phyloP scores from a whole-genome alignment of 2,329 filamentous ascomycete genomes.

The Alternaria atra region DNA sequence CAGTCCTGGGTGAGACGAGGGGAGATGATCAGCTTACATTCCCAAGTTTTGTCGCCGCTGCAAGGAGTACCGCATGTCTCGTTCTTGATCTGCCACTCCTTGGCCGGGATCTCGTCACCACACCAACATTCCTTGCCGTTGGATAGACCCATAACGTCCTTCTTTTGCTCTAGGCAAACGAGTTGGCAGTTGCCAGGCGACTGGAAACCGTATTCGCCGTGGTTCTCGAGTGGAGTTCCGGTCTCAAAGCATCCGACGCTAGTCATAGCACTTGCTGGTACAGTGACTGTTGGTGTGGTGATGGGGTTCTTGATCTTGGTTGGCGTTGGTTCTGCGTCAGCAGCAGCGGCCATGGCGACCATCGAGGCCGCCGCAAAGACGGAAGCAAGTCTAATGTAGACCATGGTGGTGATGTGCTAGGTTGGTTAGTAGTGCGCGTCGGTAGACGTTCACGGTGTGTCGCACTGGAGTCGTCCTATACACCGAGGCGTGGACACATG shows the following conservation, averaged over 20 bases:
- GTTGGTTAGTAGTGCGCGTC: conserved; percentile 12
- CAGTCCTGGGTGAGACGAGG: conserved; percentile 20
- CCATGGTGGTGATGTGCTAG: conserved; percentile 37
- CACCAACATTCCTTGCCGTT: conserved; percentile 75
- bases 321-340: conserved; percentile 32
- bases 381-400: conserved; percentile 43
- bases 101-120: conserved; percentile 72
- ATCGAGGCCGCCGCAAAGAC: conserved; percentile 45
- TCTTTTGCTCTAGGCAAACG: conserved; percentile 58
- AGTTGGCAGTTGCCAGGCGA: conserved; percentile 64
- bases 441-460: conserved; percentile 12
- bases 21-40: conserved; percentile 65
- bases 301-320: conserved; percentile 35
- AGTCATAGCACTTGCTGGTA: conserved; percentile 37
- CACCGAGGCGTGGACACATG: conserved; percentile 32
- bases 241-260: conserved; percentile 63
- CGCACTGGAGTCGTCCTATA: conserved; percentile 40
- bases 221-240: conserved; percentile 57
- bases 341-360: conserved; percentile 37
- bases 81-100: conserved; percentile 63
- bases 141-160: conserved; percentile 70
- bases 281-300: conserved; percentile 43
- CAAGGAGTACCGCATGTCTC: conserved; percentile 72
- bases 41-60: conserved; percentile 63
- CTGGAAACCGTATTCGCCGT: conserved; percentile 62